Conservation (phyloP, 2,329 filamentous ascomycete genomes). For the Orbilia quercus region DNA sequence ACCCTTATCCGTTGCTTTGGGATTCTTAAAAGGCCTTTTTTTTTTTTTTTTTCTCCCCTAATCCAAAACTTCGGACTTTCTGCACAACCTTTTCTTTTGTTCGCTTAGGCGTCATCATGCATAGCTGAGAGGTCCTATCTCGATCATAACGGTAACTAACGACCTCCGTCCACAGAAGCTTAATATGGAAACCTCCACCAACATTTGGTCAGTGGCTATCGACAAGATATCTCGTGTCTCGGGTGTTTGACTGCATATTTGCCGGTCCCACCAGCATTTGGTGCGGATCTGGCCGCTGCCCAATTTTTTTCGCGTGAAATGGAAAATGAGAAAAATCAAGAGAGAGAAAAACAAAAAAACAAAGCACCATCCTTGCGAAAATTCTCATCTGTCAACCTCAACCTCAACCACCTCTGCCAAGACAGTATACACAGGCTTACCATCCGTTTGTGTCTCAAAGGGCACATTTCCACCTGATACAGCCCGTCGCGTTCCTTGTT, state of each 20-base stretch:
- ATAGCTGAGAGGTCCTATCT: conserved; percentile 37
- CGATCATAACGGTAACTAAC: conserved; percentile 42
- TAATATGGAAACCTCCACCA: conserved; percentile 98
- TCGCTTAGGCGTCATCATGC: conserved; percentile 57
- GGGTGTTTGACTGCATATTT: conserved; percentile 17
- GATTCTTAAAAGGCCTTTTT: conserved; percentile 15
- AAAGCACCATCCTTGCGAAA: conserved; percentile 35
- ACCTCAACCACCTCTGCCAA: conserved; percentile 21
- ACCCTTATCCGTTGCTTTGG: conserved; percentile 47
- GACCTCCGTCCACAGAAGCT: conserved; percentile 70
- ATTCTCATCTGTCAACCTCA: conserved; percentile 7
- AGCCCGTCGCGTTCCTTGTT: conserved; percentile 56
- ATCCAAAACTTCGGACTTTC: conserved; percentile 1
- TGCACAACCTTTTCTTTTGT: conserved; percentile 37
- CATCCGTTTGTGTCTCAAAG: conserved; percentile 64
- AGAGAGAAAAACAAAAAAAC: conserved; percentile 23
- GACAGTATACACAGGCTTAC: conserved; percentile 47
- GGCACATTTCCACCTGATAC: conserved; percentile 85
- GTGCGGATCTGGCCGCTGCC: conserved; percentile 25
- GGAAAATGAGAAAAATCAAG: conserved; percentile 22
- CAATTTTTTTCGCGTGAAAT: conserved; percentile 47
- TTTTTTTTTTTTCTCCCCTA: no score
- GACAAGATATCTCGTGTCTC: conserved; percentile 28
- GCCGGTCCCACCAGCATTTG: conserved; percentile 4
- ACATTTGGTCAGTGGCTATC: conserved; percentile 77